Evolutionary conservation across 768 basidiomycete species (phyloP).

Genomic region (Glaciozyma antarctica): DNA sequence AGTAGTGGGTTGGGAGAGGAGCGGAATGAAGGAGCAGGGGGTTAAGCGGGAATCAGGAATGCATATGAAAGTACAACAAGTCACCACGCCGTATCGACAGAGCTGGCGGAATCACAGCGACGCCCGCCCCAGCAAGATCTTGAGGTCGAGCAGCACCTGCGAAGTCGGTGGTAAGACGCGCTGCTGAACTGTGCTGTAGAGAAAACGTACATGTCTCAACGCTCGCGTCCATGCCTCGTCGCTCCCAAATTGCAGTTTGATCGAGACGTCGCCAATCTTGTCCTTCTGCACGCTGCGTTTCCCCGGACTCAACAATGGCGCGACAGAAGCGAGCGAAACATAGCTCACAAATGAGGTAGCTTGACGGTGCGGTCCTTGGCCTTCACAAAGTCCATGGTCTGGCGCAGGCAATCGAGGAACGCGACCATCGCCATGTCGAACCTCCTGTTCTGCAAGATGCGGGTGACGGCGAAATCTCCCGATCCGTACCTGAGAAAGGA

Average conservation of each 20-base stretch:
- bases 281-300: conserved; percentile 69
- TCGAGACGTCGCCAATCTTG: conserved; percentile 88
- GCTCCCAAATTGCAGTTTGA: conserved; percentile 86
- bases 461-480: conserved; percentile 78
- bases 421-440: conserved; percentile 96
- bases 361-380: conserved; percentile 63
- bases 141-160: conserved; percentile 52
- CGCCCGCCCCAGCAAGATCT: conserved; percentile 53
- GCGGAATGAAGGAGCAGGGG: too few species aligned
- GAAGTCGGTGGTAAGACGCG: background rate
- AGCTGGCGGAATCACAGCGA: conserved; percentile 8
- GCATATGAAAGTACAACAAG: too few species aligned
- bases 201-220: conserved; percentile 59
- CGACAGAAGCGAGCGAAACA: background rate
- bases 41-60: too few species aligned
- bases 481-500: conserved; percentile 59
- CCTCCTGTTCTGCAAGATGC: conserved; percentile 82
- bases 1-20: too few species aligned
- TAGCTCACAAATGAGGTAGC: conserved; percentile 69
- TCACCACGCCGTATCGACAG: too few species aligned
- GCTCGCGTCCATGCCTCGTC: conserved; percentile 95
- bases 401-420: conserved; percentile 86
- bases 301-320: background rate
- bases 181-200: conserved; percentile 14
- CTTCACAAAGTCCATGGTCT: conserved; percentile 77